A percentile compares a stretch with the other conserved stretches of the same genome.
phyloP scores from a whole-genome alignment of 768 basidiomycete species.

The Tricholoma sp. region DNA sequence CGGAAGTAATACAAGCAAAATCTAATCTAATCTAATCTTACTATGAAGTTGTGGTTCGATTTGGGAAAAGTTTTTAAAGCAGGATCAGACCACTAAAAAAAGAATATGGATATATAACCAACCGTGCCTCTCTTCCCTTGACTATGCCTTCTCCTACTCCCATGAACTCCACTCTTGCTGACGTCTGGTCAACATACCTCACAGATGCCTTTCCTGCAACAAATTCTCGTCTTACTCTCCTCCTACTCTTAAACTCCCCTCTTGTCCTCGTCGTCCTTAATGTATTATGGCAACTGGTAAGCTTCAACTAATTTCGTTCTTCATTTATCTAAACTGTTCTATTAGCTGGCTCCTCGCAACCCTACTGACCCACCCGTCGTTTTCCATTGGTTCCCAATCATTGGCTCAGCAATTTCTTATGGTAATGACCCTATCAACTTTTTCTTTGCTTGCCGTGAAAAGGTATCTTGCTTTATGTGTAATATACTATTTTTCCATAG shows the following conservation, averaged over 20 bases:
- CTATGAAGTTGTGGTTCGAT: background rate
- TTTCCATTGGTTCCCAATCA: slow-evolving; percentile 86
- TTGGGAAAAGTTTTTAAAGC: too few species aligned
- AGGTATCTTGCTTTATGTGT: slow-evolving; percentile 43
- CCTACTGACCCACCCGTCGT: slow-evolving; percentile 80
- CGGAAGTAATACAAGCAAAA: background rate
- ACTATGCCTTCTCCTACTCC: slow-evolving; percentile 32
- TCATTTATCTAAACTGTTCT: background rate
- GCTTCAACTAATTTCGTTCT: slow-evolving; percentile 19
- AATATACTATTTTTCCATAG: too few species aligned
- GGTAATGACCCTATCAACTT: slow-evolving; percentile 93
- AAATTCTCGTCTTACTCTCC: slow-evolving; percentile 32
- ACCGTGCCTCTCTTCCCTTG: slow-evolving; percentile 3
- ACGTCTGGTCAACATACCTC: slow-evolving; percentile 42
- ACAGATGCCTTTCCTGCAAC: slow-evolving; percentile 30
- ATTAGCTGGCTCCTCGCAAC: slow-evolving; percentile 62
- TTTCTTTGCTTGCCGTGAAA: slow-evolving; percentile 71
- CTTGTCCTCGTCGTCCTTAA: slow-evolving; percentile 67
- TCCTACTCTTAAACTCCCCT: slow-evolving; percentile 63
- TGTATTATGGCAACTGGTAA: slow-evolving; percentile 72
- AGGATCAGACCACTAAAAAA: slow-evolving; percentile 9
- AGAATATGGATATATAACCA: background rate
- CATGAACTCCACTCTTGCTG: slow-evolving; percentile 35
- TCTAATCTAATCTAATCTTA: background rate
- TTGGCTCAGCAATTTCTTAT: slow-evolving; percentile 87